Evolutionary conservation across 2,329 filamentous ascomycete genomes (phyloP).

Genomic region (Pestalotiopsis sp.): DNA sequence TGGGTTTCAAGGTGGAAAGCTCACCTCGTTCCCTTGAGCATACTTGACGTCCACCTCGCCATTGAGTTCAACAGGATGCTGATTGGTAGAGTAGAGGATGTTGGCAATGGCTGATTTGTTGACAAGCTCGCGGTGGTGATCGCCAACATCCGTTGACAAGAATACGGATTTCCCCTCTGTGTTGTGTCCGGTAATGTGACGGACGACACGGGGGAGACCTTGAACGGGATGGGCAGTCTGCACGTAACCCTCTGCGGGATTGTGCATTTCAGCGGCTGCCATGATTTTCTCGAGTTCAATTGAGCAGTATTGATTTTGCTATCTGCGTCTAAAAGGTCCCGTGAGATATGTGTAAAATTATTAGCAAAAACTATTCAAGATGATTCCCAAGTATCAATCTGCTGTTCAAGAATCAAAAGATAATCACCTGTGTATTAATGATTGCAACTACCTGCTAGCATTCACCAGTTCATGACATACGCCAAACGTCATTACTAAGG

Average conservation of each 20-base stretch:
- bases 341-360: too few species aligned
- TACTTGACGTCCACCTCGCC: constrained; percentile 24
- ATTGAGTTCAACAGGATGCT: constrained; percentile 26
- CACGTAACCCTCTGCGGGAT: not conserved
- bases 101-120: constrained; percentile 28
- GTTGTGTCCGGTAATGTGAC: constrained; percentile 24
- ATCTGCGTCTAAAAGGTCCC: too few species aligned
- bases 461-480: not conserved
- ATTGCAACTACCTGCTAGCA: not conserved
- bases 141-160: constrained; percentile 27
- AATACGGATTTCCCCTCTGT: constrained; percentile 26
- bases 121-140: constrained; percentile 28
- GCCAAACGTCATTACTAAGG: not conserved
- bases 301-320: not conserved
- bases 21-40: constrained; percentile 15
- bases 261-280: not conserved
- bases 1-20: not conserved
- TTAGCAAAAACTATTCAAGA: too few species aligned
- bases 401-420: too few species aligned
- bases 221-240: too few species aligned
- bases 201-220: constrained; percentile 17
- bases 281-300: too few species aligned
- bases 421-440: not conserved
- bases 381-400: too few species aligned
- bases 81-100: constrained; percentile 30